Evolutionary conservation across 768 basidiomycete genomes (phyloP).

Genomic region (Pleurotus sapidus): DNA sequence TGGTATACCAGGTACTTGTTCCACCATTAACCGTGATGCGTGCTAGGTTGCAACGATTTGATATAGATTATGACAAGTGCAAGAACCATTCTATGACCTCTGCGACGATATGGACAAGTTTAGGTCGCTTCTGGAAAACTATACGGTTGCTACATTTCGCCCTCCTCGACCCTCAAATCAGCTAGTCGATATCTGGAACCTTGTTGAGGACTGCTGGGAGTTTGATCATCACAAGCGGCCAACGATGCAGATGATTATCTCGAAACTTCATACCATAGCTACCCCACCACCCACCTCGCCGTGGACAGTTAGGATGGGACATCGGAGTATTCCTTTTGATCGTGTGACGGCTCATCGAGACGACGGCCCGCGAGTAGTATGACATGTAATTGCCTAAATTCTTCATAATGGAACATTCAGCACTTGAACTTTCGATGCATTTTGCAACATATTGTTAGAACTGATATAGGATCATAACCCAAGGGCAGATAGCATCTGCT

Average conservation of each 20-base stretch:
- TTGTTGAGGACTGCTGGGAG: constrained; percentile 7
- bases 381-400: no score
- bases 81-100: constrained; percentile 7
- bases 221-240: constrained; percentile 1
- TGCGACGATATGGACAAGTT: background rate
- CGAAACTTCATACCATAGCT: background rate
- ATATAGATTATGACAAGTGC: constrained; percentile 7
- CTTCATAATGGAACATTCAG: no score
- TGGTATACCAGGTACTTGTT: constrained; percentile 19
- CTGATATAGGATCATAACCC: constrained; percentile 3
- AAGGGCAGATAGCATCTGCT: constrained; percentile 2
- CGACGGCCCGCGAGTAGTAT: no score
- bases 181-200: constrained; percentile 4
- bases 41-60: background rate
- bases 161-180: constrained; percentile 3
- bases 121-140: no score
- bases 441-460: no score
- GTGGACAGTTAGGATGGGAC: no score
- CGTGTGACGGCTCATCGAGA: no score
- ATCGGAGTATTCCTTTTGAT: no score
- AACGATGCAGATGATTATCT: background rate
- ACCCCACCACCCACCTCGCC: no score
- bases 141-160: background rate
- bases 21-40: background rate
- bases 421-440: no score